Percentiles rank a stretch among this genome's conserved stretches.
These are phyloP conservation scores for Chaetomium globosum DNA, from an alignment of 2,329 filamentous ascomycete species.

Conservation along the genomic window DNA sequence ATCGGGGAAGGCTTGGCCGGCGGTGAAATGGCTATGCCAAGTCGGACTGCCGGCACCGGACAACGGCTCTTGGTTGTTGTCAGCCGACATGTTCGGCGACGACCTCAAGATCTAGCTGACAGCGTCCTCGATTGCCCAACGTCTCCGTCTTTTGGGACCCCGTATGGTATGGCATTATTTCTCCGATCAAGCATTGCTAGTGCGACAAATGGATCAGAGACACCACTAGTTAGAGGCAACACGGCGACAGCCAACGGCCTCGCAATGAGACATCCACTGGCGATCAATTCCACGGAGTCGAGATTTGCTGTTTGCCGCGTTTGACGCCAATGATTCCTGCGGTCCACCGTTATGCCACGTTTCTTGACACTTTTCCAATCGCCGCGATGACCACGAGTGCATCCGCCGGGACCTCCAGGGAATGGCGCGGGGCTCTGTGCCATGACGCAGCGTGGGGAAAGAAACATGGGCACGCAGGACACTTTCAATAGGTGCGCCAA, in stretches of 20 bases:
- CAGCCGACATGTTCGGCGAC: neutral
- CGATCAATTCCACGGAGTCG: neutral
- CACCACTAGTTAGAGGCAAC: neutral
- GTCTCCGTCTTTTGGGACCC: neutral
- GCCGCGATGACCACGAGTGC: neutral
- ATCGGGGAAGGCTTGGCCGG: conserved; percentile 12
- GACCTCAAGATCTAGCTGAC: neutral
- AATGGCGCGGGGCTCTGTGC: conserved; percentile 1
- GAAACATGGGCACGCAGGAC: neutral
- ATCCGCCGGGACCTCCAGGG: neutral
- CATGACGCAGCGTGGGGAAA: conserved; percentile 6
- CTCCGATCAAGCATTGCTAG: neutral
- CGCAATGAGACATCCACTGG: neutral
- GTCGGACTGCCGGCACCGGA: conserved; percentile 22
- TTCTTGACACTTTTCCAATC: neutral
- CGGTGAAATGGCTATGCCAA: conserved; percentile 14
- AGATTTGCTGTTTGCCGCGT: neutral
- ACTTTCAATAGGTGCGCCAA: neutral
- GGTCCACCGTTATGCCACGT: neutral
- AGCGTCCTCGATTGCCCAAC: neutral
- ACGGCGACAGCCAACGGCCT: neutral
- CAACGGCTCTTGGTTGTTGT: neutral
- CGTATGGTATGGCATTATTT: neutral
- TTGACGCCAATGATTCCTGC: neutral
- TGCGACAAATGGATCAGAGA: neutral